These are phyloP conservation scores for Fusarium sublunatum DNA, from an alignment of 2,329 filamentous ascomycete genomes.

Conservation along the genomic window DNA sequence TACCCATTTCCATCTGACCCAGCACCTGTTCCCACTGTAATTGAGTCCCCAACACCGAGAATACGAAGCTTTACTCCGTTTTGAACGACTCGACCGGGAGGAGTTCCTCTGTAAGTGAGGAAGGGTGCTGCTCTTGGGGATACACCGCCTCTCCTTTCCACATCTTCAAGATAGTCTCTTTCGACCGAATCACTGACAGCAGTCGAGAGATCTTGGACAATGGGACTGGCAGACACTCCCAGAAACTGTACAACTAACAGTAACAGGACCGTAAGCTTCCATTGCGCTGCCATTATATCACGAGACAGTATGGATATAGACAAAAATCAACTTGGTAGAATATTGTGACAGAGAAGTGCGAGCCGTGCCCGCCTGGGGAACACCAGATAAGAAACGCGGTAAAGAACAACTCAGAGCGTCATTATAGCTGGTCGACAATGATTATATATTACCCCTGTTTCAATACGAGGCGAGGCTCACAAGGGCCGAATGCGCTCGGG, in stretches of 20 bases:
- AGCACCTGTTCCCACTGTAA: constrained; percentile 48
- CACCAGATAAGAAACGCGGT: neutral
- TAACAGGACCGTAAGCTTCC: neutral
- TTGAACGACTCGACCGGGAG: constrained; percentile 16
- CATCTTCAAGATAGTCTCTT: neutral
- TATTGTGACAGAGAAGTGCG: no score
- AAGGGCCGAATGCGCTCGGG: neutral
- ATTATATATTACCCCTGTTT: neutral
- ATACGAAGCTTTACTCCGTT: constrained; percentile 50
- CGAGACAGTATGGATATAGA: neutral
- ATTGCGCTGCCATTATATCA: neutral
- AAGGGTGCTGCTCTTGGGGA: neutral
- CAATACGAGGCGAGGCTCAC: neutral
- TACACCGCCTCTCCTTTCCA: neutral
- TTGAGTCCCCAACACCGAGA: constrained; percentile 52
- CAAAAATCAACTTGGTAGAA: neutral
- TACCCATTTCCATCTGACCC: constrained; percentile 50
- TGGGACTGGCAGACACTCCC: neutral
- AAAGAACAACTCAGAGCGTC: neutral
- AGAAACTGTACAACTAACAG: neutral
- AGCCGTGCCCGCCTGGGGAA: neutral
- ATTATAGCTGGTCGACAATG: neutral
- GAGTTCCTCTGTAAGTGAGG: neutral
- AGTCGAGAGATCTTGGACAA: neutral
- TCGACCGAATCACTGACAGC: neutral